phyloP scores from a whole-genome alignment of 768 basidiomycete species.

The Amanita pseudoporphyria region DNA sequence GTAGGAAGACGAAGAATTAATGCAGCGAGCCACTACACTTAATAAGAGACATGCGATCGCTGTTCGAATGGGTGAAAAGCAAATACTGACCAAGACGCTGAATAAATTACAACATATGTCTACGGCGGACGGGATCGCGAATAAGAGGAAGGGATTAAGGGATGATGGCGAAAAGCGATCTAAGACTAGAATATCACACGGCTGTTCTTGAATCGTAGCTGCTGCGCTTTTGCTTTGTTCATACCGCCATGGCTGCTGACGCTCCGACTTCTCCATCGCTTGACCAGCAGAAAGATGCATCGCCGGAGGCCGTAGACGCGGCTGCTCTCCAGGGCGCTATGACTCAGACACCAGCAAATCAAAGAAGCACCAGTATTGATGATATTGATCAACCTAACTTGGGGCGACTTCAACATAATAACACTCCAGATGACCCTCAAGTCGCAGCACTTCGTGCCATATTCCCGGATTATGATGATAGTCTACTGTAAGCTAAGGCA shows the following conservation, averaged over 20 bases:
- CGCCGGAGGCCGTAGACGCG: background rate
- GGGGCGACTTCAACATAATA: constrained; percentile 1
- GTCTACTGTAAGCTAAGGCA: constrained; percentile 44
- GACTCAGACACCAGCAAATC: background rate
- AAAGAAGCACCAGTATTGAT: background rate
- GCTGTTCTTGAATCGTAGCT: background rate
- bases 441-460: constrained; percentile 49
- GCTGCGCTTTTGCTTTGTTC: background rate
- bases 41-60: constrained; percentile 55
- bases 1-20: constrained; percentile 42
- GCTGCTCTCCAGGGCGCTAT: background rate
- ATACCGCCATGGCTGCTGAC: constrained; percentile 3
- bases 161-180: background rate
- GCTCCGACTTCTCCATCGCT: background rate
- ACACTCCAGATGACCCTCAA: constrained; percentile 31
- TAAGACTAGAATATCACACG: constrained; percentile 2
- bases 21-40: constrained; percentile 27
- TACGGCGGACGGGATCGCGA: background rate
- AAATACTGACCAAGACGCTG: constrained; percentile 36
- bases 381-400: background rate
- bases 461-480: constrained; percentile 75
- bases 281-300: background rate
- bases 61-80: constrained; percentile 76
- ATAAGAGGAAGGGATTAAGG: constrained; percentile 8
- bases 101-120: constrained; percentile 13